Conservation (phyloP, 2,329 filamentous ascomycete genomes). For the Apiospora koreana region DNA sequence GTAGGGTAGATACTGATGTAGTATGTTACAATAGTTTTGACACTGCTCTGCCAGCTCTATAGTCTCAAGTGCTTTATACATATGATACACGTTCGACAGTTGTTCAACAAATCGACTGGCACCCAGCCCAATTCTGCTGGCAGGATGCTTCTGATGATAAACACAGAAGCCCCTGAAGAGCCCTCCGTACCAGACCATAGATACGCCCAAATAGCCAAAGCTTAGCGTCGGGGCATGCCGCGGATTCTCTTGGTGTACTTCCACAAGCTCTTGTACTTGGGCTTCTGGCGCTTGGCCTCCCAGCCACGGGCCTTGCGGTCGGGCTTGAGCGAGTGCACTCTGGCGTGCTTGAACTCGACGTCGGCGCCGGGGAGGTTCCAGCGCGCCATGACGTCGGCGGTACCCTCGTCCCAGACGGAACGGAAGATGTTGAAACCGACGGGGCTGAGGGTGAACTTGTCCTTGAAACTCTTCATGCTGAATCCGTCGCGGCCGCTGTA, state of each 20-base stretch:
- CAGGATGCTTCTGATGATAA: background rate
- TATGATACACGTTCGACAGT: conserved; percentile 16
- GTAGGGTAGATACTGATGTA: background rate
- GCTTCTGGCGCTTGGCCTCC: conserved; percentile 65
- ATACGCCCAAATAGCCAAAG: background rate
- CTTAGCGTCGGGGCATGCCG: conserved; percentile 16
- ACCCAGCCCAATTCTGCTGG: background rate
- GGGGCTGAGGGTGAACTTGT: conserved; percentile 67
- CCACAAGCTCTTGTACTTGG: conserved; percentile 66
- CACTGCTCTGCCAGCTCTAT: conserved; percentile 13
- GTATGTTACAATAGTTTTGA: conserved; percentile 11
- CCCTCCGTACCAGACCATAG: background rate
- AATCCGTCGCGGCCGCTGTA: conserved; percentile 65
- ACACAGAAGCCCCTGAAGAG: background rate
- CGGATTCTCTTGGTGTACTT: conserved; percentile 64
- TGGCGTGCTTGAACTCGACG: conserved; percentile 81
- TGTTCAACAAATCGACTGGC: background rate
- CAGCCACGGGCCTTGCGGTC: conserved; percentile 63
- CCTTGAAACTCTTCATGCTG: conserved; percentile 72
- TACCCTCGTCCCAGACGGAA: conserved; percentile 85
- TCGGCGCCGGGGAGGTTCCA: conserved; percentile 74
- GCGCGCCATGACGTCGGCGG: conserved; percentile 84
- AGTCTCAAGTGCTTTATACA: conserved; percentile 16
- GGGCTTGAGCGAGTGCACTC: conserved; percentile 67
- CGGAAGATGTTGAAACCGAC: conserved; percentile 89